These are phyloP conservation scores for Funneliformis caledonium DNA, from an alignment of 371 early-diverging fungal genomes.

Conservation along the genomic window DNA sequence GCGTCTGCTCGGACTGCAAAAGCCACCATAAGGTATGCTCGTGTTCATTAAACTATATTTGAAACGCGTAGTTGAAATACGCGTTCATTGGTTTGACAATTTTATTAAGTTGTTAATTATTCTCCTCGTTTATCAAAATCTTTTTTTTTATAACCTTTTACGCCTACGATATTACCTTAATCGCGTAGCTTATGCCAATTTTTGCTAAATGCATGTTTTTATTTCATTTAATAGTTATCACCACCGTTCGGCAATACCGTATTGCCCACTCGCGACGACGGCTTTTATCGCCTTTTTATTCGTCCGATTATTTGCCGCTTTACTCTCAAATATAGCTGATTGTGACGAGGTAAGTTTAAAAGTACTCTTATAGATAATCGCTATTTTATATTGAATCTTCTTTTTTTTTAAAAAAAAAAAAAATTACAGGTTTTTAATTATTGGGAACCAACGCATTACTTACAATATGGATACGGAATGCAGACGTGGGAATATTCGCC, in stretches of 20 bases:
- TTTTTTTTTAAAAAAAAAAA: too few relatives aligned
- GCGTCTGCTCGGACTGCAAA: not conserved
- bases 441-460: conserved; percentile 93
- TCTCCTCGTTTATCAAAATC: not conserved
- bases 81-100: not conserved
- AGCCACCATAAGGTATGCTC: not conserved
- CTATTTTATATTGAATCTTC: not conserved
- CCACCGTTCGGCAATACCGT: not conserved
- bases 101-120: not conserved
- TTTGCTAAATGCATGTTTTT: not conserved
- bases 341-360: conserved; percentile 30
- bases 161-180: not conserved
- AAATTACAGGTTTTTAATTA: conserved; percentile 87
- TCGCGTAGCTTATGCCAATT: not conserved
- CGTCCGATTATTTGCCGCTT: conserved; percentile 67
- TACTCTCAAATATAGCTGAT: conserved; percentile 60
- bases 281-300: conserved; percentile 65
- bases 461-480: conserved; percentile 83
- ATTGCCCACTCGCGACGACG: not conserved
- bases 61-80: too few relatives aligned
- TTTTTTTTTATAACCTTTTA: not conserved
- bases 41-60: too few relatives aligned
- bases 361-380: not conserved
- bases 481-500: conserved; percentile 98
- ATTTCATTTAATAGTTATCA: not conserved